phyloP scores from a whole-genome alignment of 1,284 basidiomycete species.

The Mycocalia duriaeana region DNA sequence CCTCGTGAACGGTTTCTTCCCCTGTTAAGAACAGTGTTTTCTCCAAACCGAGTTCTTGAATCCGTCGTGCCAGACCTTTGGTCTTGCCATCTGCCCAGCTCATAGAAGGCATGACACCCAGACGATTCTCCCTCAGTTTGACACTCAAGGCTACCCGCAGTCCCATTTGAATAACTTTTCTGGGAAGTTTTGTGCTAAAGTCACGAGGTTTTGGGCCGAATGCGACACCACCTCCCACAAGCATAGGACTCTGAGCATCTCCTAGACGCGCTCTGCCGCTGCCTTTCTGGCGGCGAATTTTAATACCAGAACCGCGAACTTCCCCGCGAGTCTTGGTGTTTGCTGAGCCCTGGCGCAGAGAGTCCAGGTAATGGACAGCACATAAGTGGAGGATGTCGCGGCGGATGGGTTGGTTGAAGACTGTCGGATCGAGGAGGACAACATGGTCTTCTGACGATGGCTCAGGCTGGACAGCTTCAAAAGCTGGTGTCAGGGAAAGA shows the following conservation, averaged over 20 bases:
- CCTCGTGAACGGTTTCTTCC: conserved; percentile 46
- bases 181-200: conserved; percentile 84
- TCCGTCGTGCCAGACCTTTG: conserved; percentile 50
- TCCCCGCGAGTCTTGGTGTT: conserved; percentile 89
- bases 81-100: conserved; percentile 72
- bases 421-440: conserved; percentile 73
- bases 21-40: conserved; percentile 74
- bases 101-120: conserved; percentile 73
- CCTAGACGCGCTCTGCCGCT: conserved; percentile 87
- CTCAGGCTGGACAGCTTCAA: conserved; percentile 38
- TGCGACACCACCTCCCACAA: conserved; percentile 88
- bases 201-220: conserved; percentile 89
- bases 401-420: conserved; percentile 86
- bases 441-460: conserved; percentile 41
- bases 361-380: conserved; percentile 85
- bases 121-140: conserved; percentile 68
- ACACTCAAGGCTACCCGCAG: conserved; percentile 84
- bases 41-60: conserved; percentile 58
- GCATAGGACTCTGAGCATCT: conserved; percentile 83
- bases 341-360: conserved; percentile 85
- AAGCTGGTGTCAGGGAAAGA: conserved; percentile 22
- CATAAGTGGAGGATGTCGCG: conserved; percentile 92
- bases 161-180: conserved; percentile 91
- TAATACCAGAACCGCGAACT: conserved; percentile 83
- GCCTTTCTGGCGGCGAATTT: conserved; percentile 91